Evolutionary conservation across 768 basidiomycete genomes (phyloP), one percentile per base, ranked within the genome.

Genomic region (Cystofilobasidium capitatum): DNA sequence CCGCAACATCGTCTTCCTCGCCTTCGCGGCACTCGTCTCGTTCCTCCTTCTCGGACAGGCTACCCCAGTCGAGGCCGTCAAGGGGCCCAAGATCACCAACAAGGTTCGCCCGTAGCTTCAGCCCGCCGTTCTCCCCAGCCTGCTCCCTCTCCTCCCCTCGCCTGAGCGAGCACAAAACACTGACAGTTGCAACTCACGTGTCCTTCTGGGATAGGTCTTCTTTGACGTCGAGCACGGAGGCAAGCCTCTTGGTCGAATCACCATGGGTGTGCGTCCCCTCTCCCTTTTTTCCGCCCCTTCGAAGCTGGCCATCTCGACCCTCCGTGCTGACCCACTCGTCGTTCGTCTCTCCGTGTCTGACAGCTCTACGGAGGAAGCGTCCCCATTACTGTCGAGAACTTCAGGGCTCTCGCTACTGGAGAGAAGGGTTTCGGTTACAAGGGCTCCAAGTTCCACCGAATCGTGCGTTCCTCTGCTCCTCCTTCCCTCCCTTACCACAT

Each of bases 361-460:
- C 60, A 33, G 39, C 42, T 62, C 61, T 33, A 62, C 61, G 58
- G 47, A 14, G 75, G 92, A 88, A 91, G 91, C 57, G 92, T 96
- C 55, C 93, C 93, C 64, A 93, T 93, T 80, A 97, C 93, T 37
- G 92, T 81, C 31, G 93, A 92, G 82, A 98, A 98, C 83, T 98
- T 98, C 85, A 87, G 91, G 66, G 90, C 91, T 58, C 82, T 99
- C 72, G 81, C 89, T 16, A 89, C 91, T 42, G 89, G 93, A 66
- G 81, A 85, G 73, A 84, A 83, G 72, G 91, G 86, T 22, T 94
- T 82, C 75, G 92, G 93, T 13, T 99, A 91, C 83, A 88, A 94
- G 78, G 92, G 90, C 51, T 92, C 91, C 69, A 86, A 86, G 72
- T 99, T 99, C 85, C 94, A 99, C 80, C 88, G 93, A 75, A 84